Evolutionary conservation across 352 stramenopile genomes (phyloP), one percentile per base, ranked within the genome.

Genomic region (Blastocystis sp.): DNA sequence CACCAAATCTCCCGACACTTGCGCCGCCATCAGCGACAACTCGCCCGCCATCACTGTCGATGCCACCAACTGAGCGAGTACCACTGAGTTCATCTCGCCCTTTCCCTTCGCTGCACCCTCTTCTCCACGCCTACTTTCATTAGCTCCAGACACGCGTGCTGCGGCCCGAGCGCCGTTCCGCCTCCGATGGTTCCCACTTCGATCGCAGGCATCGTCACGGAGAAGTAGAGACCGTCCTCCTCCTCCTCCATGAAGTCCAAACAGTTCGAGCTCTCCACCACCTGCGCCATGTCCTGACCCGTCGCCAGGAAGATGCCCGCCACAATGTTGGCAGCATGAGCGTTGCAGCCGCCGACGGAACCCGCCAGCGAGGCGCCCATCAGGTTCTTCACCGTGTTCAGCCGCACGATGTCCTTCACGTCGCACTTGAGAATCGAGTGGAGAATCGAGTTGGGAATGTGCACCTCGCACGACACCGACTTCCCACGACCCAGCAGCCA

Each of bases 131-230:
- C 8, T 42, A 72, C 87, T 84, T 91, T 91, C 79, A 96, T 92
- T 1, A 92, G 88, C 71, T 94, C 89, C 16, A 96, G 89, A 88
- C 91, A 95, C 11, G 92, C 90, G 36, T 89, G 71, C 90, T 96
- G 93, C n/a, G 92, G 91, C 24, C 89, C 87, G 16, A 96, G 87
- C 24, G 89, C 89, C 46, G 92, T 96, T 32, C 93, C 93, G 53
- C 93, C 93, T 64, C 93, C 93, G 56, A 96, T 92, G 38, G 93
- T 96, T 56, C 93, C 93, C 27, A 96, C 92, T 89, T 96, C 93
- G 51, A 96, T 93, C 76, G 89, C 92, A 0, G 93, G 93, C 92
- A 96, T 95, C 69, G 92, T 96, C 65, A 92, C 89, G 32, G 87
- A 90, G 16, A 91, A 87, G 87, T 91, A 87, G 21, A 91, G 53